Conservation (phyloP, 2,329 filamentous ascomycete genomes). For the Diaporthe vexans region DNA sequence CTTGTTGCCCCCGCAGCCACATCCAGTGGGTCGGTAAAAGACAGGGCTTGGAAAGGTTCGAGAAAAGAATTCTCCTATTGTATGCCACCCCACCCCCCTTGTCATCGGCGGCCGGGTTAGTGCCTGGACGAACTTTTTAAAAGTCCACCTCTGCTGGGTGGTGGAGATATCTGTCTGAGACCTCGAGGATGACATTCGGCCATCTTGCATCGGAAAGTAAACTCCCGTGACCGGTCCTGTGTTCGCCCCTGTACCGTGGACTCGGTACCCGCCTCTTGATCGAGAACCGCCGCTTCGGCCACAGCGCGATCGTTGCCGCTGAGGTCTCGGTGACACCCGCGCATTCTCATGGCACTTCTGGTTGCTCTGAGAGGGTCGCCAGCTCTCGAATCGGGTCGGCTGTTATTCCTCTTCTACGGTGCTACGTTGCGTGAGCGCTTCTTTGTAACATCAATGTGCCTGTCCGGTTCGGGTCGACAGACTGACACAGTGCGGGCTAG, state of each 20-base stretch:
- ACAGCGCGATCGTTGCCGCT: neutral
- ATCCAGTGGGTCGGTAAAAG: conserved; percentile 36
- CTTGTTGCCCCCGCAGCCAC: conserved; percentile 32
- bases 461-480: neutral
- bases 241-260: conserved; percentile 19
- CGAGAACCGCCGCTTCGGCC: conserved; percentile 6
- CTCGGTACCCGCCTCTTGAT: conserved; percentile 30
- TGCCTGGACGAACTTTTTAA: conserved; percentile 3
- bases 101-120: conserved; percentile 9
- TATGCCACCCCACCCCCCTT: neutral
- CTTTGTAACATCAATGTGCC: neutral
- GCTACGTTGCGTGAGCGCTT: neutral
- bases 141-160: conserved; percentile 2
- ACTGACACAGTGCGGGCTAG: conserved; percentile 8
- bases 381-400: neutral
- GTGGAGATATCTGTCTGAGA: conserved; percentile 33
- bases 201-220: conserved; percentile 11
- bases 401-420: neutral
- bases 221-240: conserved; percentile 16
- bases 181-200: conserved; percentile 22
- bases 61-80: conserved; percentile 21
- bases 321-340: conserved; percentile 15
- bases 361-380: neutral
- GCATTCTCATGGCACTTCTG: neutral
- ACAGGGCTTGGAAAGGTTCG: conserved; percentile 25